Base-by-base conservation (phyloP, 495 filamentous ascomycete species). In the Entonaema liquescens region DNA sequence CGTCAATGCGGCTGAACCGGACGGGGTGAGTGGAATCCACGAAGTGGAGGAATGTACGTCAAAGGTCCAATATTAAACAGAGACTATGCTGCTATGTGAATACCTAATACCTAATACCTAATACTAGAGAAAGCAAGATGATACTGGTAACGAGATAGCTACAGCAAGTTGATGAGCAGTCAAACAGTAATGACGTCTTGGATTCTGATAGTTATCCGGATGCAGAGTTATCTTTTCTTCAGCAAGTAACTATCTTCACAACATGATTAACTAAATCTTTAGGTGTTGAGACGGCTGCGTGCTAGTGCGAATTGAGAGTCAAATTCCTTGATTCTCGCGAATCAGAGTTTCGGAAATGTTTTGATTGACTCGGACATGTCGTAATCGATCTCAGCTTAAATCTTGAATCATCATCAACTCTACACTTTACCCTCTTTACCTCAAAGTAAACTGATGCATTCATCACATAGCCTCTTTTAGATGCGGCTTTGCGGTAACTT, bases 281-380 rank as follows among this genome's bases (percentile, higher is more conserved):
- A 23, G 19, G 56, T 33, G 47, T 35, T 23, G 25, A 29, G 64
- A 31, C 21, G 28, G 31, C 47, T 17, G 12, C 52, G 12, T 44
- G 23, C 31, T 42, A 62, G 21, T 17, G 21, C 36, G 35, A 50
- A 33, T 19, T 53, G 44, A 33, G n/a, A 61, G 55, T 31, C 19
- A 59, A 53, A 52, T 19, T 47, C 42, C 42, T 47, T 13, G 26
- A 19, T 13, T 11, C 17, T 49, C 40, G 19, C 56, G 59, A 68
- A 63, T 53, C 12, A 62, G 3, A 28, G 31, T 3, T 23, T 28
- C 11, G 12, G 25, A 33, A 69, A 50, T n/a, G n/a, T 11, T 15
- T 42, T 2, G 3, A 69, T 49, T 64, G 60, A 63, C 66, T 69
- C 66, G 42, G 42, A 1, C 29, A 69, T 63, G 66, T 63, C 53